Conservation (phyloP, 2,329 filamentous ascomycete species). For the Colletotrichum destructivum region DNA sequence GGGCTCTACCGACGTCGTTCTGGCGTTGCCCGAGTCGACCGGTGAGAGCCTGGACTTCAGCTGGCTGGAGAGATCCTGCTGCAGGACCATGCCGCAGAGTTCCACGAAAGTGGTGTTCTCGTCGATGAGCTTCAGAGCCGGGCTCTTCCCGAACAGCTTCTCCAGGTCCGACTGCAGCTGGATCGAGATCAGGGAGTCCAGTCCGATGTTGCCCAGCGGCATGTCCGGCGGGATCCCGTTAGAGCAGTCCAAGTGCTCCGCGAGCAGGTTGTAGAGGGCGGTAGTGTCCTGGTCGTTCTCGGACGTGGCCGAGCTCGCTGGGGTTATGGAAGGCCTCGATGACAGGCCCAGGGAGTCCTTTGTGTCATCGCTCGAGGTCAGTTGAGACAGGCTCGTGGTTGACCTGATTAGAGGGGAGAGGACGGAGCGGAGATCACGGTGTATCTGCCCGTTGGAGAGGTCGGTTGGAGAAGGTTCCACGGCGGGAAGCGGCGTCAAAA, state of each 20-base stretch:
- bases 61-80: background rate
- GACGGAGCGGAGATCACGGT: background rate
- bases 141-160: background rate
- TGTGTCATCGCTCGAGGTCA: background rate
- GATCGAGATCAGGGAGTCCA: conserved; percentile 2
- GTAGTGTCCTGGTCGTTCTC: background rate
- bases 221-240: background rate
- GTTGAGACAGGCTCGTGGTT: background rate
- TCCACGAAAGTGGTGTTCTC: background rate
- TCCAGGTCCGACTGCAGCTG: conserved; percentile 6
- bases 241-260: conserved; percentile 1
- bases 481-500: background rate
- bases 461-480: background rate
- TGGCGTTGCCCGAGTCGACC: background rate
- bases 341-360: background rate
- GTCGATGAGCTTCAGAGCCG: background rate
- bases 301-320: background rate
- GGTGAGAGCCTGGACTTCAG: background rate
- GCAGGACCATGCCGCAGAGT: background rate
- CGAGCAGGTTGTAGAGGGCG: background rate
- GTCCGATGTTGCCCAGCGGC: background rate
- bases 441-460: background rate
- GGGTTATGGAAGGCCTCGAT: background rate
- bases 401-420: background rate
- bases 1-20: background rate